Percentiles rank a stretch among this genome's conserved stretches.
Evolutionary conservation across 345 rosid genomes (phyloP).

Genomic region (Salix brachista): DNA sequence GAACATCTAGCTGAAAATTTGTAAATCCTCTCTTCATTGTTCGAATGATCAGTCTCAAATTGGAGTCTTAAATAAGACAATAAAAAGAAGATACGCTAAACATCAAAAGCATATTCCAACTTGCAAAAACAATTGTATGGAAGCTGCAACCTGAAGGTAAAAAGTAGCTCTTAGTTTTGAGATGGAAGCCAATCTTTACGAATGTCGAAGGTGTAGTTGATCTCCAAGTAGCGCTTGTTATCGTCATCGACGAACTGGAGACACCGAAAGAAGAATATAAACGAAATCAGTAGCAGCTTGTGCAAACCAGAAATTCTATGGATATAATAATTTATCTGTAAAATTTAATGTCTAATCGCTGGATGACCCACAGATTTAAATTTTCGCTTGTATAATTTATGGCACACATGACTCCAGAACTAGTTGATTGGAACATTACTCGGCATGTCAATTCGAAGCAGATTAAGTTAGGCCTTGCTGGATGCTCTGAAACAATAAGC

Average conservation of each 20-base stretch:
- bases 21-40: background rate
- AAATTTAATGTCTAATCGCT: background rate
- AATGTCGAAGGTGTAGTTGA: conserved; percentile 89
- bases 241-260: conserved; percentile 82
- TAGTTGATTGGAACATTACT: background rate
- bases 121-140: conserved; percentile 1
- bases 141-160: background rate
- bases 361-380: background rate
- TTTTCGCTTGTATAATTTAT: background rate
- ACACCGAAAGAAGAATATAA: background rate
- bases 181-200: conserved; percentile 58
- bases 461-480: background rate
- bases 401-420: background rate
- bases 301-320: background rate
- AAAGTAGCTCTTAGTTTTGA: background rate
- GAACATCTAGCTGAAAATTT: background rate
- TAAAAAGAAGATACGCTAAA: background rate
- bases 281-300: background rate
- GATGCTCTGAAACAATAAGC: background rate
- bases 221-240: conserved; percentile 76
- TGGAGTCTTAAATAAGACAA: background rate
- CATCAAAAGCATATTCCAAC: conserved; percentile 25
- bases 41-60: background rate
- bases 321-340: background rate
- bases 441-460: background rate